Conservation (phyloP, 108 stramenopile genomes). For the Cyclotella sp. region DNA sequence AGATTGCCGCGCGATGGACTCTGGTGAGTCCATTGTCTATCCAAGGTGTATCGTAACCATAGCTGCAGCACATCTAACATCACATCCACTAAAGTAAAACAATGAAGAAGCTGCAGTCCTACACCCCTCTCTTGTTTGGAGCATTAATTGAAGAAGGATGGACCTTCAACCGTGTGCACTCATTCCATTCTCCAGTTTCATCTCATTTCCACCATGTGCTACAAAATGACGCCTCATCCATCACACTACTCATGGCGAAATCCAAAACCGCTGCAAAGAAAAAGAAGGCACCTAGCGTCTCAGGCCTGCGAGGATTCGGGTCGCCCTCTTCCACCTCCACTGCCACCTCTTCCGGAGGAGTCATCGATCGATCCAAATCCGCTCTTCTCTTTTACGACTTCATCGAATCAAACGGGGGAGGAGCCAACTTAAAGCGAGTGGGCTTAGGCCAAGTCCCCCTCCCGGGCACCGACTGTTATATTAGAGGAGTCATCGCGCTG, state of each 20-base stretch:
- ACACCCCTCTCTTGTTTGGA: background rate
- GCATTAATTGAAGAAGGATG: background rate
- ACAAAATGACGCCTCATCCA: slow-evolving; percentile 10
- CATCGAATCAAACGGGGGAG: slow-evolving; percentile 59
- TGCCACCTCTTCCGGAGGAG: slow-evolving; percentile 20
- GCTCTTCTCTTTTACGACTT: slow-evolving; percentile 68
- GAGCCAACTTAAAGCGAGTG: slow-evolving; percentile 65
- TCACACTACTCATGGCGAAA: slow-evolving; percentile 34
- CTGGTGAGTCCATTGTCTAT: no score
- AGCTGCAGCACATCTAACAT: no score
- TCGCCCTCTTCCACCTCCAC: slow-evolving; percentile 35
- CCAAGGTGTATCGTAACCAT: no score
- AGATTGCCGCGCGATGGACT: no score
- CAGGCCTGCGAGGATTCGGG: slow-evolving; percentile 60
- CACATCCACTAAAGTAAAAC: no score
- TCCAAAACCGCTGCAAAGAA: slow-evolving; percentile 40
- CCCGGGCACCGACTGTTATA: slow-evolving; percentile 24
- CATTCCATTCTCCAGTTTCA: background rate
- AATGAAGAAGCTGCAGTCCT: background rate
- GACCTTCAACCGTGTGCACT: background rate
- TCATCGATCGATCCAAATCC: slow-evolving; percentile 63
- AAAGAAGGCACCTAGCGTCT: slow-evolving; percentile 10
- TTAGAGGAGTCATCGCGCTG: slow-evolving; percentile 77
- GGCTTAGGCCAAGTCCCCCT: slow-evolving; percentile 66
- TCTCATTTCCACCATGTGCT: background rate